These are phyloP conservation scores for Spencermartinsiella ligniputridi DNA, from an alignment of 1,139 yeast genomes.

Conservation along the genomic window DNA sequence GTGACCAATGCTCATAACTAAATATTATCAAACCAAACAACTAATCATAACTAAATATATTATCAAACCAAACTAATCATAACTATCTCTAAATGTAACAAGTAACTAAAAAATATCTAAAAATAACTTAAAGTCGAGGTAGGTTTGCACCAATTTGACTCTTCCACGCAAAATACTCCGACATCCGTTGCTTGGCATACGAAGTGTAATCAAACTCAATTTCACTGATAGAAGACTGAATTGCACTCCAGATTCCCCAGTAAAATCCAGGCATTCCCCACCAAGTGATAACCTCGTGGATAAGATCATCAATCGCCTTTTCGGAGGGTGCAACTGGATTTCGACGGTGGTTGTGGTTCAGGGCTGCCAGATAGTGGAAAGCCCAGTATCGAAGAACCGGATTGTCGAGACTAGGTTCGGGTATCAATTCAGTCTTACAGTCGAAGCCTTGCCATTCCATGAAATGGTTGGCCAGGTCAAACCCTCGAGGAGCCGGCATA, in stretches of 20 bases:
- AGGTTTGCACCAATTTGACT: slow-evolving; percentile 3
- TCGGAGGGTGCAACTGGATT: slow-evolving; percentile 14
- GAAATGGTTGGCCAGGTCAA: slow-evolving; percentile 80
- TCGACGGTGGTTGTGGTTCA: slow-evolving; percentile 12
- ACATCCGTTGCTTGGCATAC: slow-evolving; percentile 56
- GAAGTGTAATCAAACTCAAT: slow-evolving; percentile 70
- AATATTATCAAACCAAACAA: no score
- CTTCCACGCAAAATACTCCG: slow-evolving; percentile 72
- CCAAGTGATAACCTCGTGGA: slow-evolving; percentile 54
- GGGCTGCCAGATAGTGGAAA: slow-evolving; percentile 31
- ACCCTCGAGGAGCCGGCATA: slow-evolving; percentile 75
- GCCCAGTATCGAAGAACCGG: slow-evolving; percentile 49
- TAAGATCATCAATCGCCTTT: slow-evolving; percentile 37
- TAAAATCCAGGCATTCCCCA: slow-evolving; percentile 81
- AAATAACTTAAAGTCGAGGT: neutral
- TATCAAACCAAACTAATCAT: no score
- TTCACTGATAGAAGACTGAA: slow-evolving; percentile 64
- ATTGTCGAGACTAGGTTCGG: slow-evolving; percentile 45
- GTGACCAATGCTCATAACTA: no score
- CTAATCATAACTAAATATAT: no score
- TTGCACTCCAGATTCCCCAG: slow-evolving; percentile 85
- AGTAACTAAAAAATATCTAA: no score
- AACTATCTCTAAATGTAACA: no score
- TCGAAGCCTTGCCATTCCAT: slow-evolving; percentile 87
- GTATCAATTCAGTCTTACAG: slow-evolving; percentile 60